Percentiles rank a stretch among this genome's conserved stretches.
Evolutionary conservation across 1,284 basidiomycete species (phyloP).

Genomic region (Inonotus obliquus): DNA sequence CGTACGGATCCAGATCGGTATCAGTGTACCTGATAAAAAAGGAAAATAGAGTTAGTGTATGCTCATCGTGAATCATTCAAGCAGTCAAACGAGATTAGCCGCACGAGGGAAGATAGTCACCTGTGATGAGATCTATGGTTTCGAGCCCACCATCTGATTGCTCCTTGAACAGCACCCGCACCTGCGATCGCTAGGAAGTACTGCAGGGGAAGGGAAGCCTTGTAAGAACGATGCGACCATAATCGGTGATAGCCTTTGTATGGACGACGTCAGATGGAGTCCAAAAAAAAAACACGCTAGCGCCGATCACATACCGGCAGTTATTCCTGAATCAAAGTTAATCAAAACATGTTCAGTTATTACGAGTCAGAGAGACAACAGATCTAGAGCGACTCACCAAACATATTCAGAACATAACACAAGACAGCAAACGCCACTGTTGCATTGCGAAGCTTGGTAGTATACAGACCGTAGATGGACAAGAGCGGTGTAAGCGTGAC

Average conservation of each 20-base stretch:
- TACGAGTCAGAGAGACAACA: constrained; percentile 18
- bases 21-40: constrained; percentile 56
- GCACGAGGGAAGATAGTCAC: background rate
- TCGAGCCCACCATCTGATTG: constrained; percentile 90
- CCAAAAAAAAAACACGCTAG: background rate
- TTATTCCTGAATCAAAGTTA: constrained; percentile 40
- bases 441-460: constrained; percentile 39
- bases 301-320: constrained; percentile 44
- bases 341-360: constrained; percentile 11
- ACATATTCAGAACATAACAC: constrained; percentile 77
- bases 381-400: constrained; percentile 38
- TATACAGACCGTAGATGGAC: constrained; percentile 62
- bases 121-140: constrained; percentile 88
- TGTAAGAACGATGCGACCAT: constrained; percentile 89
- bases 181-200: constrained; percentile 74
- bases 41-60: background rate
- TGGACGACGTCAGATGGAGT: background rate
- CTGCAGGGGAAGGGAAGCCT: constrained; percentile 72
- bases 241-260: constrained; percentile 79
- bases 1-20: constrained; percentile 88
- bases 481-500: constrained; percentile 65
- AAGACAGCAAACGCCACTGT: constrained; percentile 56
- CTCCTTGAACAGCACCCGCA: constrained; percentile 85
- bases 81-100: background rate
- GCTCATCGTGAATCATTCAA: background rate